A percentile compares a stretch with the other conserved stretches of the same genome.
Conservation (phyloP, 306 rosid genomes). For the Rosa chinensis region DNA sequence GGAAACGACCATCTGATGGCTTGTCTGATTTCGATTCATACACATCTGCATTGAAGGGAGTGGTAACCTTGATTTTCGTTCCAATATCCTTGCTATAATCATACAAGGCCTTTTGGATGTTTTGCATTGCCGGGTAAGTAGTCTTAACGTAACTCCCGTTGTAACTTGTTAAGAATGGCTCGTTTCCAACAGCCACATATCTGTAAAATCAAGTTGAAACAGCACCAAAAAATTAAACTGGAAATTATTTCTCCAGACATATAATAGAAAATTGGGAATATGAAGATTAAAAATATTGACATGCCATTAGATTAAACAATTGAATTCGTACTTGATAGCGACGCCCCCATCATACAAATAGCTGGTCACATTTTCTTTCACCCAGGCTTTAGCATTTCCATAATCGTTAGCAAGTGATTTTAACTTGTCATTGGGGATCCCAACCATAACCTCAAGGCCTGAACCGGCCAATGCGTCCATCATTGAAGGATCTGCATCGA, state of each 20-base stretch:
- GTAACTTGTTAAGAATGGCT: conserved; percentile 64
- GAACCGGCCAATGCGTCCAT: conserved; percentile 59
- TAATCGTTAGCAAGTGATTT: conserved; percentile 23
- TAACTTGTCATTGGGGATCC: conserved; percentile 67
- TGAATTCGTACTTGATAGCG: conserved; percentile 42
- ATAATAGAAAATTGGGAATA: neutral
- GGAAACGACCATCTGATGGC: conserved; percentile 67
- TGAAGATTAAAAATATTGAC: neutral
- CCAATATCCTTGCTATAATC: conserved; percentile 44
- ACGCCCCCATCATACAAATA: conserved; percentile 48
- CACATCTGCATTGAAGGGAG: conserved; percentile 78
- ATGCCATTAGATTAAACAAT: neutral
- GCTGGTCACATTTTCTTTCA: conserved; percentile 53
- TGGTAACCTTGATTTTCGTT: conserved; percentile 49
- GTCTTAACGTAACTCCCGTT: conserved; percentile 33
- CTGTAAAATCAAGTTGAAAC: conserved; percentile 26
- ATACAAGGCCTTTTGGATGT: conserved; percentile 63
- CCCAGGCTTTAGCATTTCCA: conserved; percentile 51
- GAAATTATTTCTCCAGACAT: neutral
- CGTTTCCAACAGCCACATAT: conserved; percentile 79
- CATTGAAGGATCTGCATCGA: conserved; percentile 64
- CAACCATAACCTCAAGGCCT: conserved; percentile 65
- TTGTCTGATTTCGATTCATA: conserved; percentile 48
- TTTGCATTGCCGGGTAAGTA: conserved; percentile 67
- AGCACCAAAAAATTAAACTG: neutral